phyloP scores from a whole-genome alignment of 2,329 filamentous ascomycete species.

The Monosporascus sp. region DNA sequence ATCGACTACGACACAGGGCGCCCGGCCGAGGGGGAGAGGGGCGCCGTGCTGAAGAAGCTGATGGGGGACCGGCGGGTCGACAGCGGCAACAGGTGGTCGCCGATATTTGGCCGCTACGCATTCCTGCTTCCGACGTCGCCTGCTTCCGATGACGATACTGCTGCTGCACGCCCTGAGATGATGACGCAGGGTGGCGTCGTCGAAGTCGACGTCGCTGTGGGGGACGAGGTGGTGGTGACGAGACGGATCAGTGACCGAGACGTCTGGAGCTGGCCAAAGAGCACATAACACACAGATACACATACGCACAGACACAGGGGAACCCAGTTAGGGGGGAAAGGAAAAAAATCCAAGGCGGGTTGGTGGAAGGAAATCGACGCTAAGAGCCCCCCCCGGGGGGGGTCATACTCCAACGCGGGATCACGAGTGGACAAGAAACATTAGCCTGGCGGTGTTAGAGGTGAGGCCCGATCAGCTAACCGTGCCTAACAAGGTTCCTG shows the following conservation, averaged over 20 bases:
- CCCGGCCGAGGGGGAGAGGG: conserved; percentile 48
- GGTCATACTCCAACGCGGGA: no score
- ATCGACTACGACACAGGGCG: conserved; percentile 65
- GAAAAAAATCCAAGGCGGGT: no score
- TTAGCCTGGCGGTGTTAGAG: not conserved
- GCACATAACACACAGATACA: conserved; percentile 1
- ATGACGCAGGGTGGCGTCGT: conserved; percentile 12
- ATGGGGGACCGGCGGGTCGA: conserved; percentile 68
- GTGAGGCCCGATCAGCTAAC: not conserved
- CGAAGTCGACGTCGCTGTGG: conserved; percentile 38
- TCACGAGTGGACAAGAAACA: no score
- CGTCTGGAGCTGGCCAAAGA: conserved; percentile 45
- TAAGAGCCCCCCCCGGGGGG: no score
- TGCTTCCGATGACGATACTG: conserved; percentile 22
- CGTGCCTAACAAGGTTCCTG: no score
- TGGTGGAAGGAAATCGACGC: no score
- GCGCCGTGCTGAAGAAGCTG: conserved; percentile 63
- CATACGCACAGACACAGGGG: not conserved
- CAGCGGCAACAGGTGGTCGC: conserved; percentile 59
- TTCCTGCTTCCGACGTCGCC: conserved; percentile 40
- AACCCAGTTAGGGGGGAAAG: not conserved
- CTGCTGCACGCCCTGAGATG: conserved; percentile 41
- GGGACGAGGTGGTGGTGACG: conserved; percentile 50
- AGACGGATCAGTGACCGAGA: conserved; percentile 46
- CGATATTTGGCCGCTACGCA: conserved; percentile 69